phyloP scores from a whole-genome alignment of 2,329 filamentous ascomycete species.

The Bipolaris sorokiniana region DNA sequence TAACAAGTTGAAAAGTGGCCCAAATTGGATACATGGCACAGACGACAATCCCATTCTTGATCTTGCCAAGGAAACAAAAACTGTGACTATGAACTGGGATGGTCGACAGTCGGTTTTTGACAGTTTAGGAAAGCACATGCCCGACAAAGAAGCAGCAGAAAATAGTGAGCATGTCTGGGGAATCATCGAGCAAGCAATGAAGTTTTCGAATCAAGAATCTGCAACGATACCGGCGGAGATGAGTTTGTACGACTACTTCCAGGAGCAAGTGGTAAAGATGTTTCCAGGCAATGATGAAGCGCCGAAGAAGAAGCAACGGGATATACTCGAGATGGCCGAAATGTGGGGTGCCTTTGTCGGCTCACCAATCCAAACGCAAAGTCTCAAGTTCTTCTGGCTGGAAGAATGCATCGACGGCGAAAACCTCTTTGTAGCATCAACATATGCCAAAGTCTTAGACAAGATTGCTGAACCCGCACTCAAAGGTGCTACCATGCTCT shows the following conservation, averaged over 20 bases:
- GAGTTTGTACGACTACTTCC: slow-evolving; percentile 65
- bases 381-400: slow-evolving; percentile 77
- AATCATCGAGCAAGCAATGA: slow-evolving; percentile 71
- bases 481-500: slow-evolving; percentile 61
- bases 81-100: slow-evolving; percentile 60
- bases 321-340: slow-evolving; percentile 61
- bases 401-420: slow-evolving; percentile 78
- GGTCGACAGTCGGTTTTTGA: slow-evolving; percentile 63
- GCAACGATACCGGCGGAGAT: slow-evolving; percentile 58
- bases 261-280: slow-evolving; percentile 55
- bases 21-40: slow-evolving; percentile 83
- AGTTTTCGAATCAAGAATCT: slow-evolving; percentile 65
- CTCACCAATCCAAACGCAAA: slow-evolving; percentile 67
- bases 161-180: slow-evolving; percentile 66
- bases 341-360: slow-evolving; percentile 76
- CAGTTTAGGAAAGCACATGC: slow-evolving; percentile 61
- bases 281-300: slow-evolving; percentile 46
- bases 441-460: slow-evolving; percentile 65
- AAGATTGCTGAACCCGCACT: slow-evolving; percentile 64
- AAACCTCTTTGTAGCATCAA: slow-evolving; percentile 67
- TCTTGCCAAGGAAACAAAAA: slow-evolving; percentile 67
- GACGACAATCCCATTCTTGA: slow-evolving; percentile 72
- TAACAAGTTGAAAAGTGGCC: slow-evolving; percentile 57
- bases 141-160: slow-evolving; percentile 45
- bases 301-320: slow-evolving; percentile 57